Percentiles rank a stretch among this genome's conserved stretches.
phyloP scores from a whole-genome alignment of 192 early-diverging fungal species.

The Coemansia javaensis region DNA sequence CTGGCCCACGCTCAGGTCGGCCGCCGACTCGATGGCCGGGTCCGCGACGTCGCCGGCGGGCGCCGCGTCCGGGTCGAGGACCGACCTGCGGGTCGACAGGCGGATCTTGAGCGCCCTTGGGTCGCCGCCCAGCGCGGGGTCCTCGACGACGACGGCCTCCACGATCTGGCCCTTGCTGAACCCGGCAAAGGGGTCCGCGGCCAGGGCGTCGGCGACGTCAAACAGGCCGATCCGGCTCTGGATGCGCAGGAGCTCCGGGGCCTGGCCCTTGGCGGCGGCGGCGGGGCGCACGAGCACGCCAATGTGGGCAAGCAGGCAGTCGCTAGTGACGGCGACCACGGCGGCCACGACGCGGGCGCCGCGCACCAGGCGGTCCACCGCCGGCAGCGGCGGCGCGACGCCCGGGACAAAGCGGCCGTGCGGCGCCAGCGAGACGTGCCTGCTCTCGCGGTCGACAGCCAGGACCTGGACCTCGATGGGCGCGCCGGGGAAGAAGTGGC shows the following conservation, averaged over 20 bases:
- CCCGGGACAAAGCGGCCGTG: slow-evolving; percentile 55
- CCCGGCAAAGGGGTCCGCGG: slow-evolving; percentile 21
- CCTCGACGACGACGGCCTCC: slow-evolving; percentile 16
- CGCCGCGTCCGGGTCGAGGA: slow-evolving; percentile 35
- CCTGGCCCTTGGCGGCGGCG: neutral
- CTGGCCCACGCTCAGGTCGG: slow-evolving; percentile 58
- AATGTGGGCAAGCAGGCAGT: slow-evolving; percentile 57
- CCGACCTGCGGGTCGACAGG: slow-evolving; percentile 60
- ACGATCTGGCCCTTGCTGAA: slow-evolving; percentile 24
- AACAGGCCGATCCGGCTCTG: slow-evolving; percentile 60
- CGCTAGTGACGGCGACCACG: slow-evolving; percentile 50
- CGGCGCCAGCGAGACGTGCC: slow-evolving; percentile 10
- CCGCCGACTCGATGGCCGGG: slow-evolving; percentile 50
- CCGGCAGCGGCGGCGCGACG: slow-evolving; percentile 28
- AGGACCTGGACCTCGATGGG: slow-evolving; percentile 43
- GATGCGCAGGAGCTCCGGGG: slow-evolving; percentile 12
- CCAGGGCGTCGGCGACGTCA: slow-evolving; percentile 54
- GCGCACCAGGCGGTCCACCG: slow-evolving; percentile 48
- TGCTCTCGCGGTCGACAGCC: slow-evolving; percentile 14
- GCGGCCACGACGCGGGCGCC: slow-evolving; percentile 57
- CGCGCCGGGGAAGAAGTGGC: slow-evolving; percentile 28
- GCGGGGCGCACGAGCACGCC: slow-evolving; percentile 3
- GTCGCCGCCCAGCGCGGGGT: slow-evolving; percentile 2
- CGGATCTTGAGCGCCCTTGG: slow-evolving; percentile 52
- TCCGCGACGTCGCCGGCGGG: slow-evolving; percentile 26